Evolutionary conservation across 148 eudicot species (phyloP).

Genomic region (Fagopyrum tataricum): DNA sequence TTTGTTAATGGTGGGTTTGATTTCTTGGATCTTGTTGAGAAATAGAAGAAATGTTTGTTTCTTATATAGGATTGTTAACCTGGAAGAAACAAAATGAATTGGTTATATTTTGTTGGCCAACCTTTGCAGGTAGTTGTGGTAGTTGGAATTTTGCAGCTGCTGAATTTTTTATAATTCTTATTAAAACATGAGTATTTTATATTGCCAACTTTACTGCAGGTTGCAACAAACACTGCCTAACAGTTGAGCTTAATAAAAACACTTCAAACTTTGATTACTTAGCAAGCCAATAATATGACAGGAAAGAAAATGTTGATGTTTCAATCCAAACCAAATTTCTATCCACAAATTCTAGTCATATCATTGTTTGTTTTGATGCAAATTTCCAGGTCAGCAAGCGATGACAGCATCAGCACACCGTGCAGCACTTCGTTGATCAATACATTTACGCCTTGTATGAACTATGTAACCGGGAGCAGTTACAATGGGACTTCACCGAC

Average conservation of each 20-base stretch:
- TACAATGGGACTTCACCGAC: constrained; percentile 39
- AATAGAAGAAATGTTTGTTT: not conserved
- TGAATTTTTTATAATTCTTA: too few species aligned
- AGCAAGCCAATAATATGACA: not conserved
- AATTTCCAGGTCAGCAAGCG: constrained; percentile 19
- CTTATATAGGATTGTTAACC: not conserved
- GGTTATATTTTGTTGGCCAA: constrained; percentile 2
- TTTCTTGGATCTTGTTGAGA: not conserved
- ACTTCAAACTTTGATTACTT: not conserved
- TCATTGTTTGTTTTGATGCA: not conserved
- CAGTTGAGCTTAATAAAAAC: not conserved
- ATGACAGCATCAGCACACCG: constrained; percentile 33
- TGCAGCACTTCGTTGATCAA: constrained; percentile 50
- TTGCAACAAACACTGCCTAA: constrained; percentile 5
- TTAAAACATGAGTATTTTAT: not conserved
- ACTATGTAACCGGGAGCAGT: constrained; percentile 55
- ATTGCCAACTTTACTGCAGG: constrained; percentile 1
- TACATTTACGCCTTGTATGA: constrained; percentile 60
- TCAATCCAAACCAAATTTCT: not conserved
- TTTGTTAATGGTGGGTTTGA: constrained; percentile 1
- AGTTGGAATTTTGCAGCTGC: constrained; percentile 10
- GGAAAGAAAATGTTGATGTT: not conserved
- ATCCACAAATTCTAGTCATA: not conserved
- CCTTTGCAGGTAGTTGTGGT: not conserved
- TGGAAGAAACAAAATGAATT: not conserved